Evolutionary conservation across 257 asterid genomes (phyloP), one percentile per base, ranked within the genome.

Genomic region (Asclepias syriaca): DNA sequence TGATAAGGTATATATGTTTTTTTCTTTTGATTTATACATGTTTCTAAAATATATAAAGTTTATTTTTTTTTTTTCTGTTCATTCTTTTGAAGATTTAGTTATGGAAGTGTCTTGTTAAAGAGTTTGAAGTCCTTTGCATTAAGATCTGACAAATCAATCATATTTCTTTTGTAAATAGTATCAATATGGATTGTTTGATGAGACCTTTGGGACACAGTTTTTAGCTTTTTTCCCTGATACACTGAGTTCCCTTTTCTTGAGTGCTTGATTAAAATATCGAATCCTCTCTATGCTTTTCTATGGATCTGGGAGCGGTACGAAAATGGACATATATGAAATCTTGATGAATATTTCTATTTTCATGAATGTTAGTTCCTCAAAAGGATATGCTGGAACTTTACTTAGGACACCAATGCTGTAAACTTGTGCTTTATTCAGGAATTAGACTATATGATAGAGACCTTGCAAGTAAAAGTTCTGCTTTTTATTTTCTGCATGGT

Each of bases 1-100:
- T 53, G 77, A 78, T 57, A 76, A 88, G 94, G 98, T 91, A 65
- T 43, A 45, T 64, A 40, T 32, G 40, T 12, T 12, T 8, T 8
- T 18, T 43, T n/a, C 8, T 59, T 39, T 11, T 39, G 55, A 10
- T 6, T 54, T 24, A 22, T 4, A 10, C 11, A 0, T 11, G 12
- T 58, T 22, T 3, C 18, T 13, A 13, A 13, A 49, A 3, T 22
- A 24, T 1, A 5, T 22, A 53, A 37, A 63, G 48, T 71, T 45
- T 59, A 5, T 18, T 40, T 65, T 16, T 69, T n/a, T n/a, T 16
- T 69, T 9, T 69, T 69, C 12, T 51, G 5, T 53, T 8, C 50
- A 69, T 53, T 50, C 2, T 69, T 48, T 24, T 15, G 4, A 15
- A 18, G 50, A 8, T n/a, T 39, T 32, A 15, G 45, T 48, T 48